Evolutionary conservation across 164 flowering plant species (phyloP).

Genomic region (Berberis vulgaris): DNA sequence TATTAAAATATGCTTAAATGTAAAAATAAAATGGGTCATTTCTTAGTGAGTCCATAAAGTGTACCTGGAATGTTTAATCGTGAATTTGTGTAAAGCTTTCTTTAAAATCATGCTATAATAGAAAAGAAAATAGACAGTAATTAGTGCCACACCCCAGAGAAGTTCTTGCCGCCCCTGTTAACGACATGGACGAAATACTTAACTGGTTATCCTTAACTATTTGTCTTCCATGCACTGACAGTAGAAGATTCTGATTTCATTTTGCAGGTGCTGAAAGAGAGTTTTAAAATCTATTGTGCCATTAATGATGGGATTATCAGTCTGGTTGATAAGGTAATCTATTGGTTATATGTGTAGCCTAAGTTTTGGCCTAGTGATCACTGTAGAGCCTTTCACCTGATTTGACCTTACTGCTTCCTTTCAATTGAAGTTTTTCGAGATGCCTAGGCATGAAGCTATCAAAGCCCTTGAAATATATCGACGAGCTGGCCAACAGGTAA

Average conservation of each 20-base stretch:
- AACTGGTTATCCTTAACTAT: too few species aligned
- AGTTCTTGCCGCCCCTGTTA: too few species aligned
- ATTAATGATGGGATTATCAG: constrained; percentile 97
- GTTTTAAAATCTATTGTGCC: constrained; percentile 95
- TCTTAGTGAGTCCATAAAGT: too few species aligned
- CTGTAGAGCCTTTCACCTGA: background rate
- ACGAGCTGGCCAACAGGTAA: constrained; percentile 97
- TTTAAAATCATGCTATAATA: too few species aligned
- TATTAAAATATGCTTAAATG: too few species aligned
- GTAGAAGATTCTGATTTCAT: background rate
- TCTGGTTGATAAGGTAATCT: constrained; percentile 87
- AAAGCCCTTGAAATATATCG: constrained; percentile 92
- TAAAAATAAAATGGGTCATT: too few species aligned
- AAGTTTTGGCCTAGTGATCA: background rate
- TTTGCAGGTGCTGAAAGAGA: constrained; percentile 94
- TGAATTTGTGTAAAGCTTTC: too few species aligned
- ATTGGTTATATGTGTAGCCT: background rate
- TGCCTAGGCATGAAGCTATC: constrained; percentile 98
- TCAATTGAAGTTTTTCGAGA: constrained; percentile 85
- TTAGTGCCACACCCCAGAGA: too few species aligned
- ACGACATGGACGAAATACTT: too few species aligned
- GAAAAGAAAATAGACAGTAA: too few species aligned
- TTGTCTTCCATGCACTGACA: background rate
- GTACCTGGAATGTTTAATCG: too few species aligned
- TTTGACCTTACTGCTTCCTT: background rate